Evolutionary conservation across 148 eudicot genomes (phyloP), one percentile per base, ranked within the genome.

Genomic region (Chenopodium album): DNA sequence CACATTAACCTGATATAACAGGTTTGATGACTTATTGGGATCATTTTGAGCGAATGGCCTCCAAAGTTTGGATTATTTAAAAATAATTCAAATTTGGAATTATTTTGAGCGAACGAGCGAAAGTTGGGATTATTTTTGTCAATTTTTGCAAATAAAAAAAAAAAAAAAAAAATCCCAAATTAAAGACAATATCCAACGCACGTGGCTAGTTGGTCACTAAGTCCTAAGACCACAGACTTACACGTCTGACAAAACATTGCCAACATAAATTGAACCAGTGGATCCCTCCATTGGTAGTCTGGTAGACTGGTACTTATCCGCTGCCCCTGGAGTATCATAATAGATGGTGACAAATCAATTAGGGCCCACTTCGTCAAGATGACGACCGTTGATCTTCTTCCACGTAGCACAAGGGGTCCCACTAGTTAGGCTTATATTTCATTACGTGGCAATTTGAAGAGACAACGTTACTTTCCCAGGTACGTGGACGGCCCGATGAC

Each of bases 401-500:
- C 81, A 79, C 81, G 81, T 71, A 37, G 62, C 22, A 22, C 31
- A 0, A 50, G 41, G 19, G 67, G 34, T 6, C 64, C 67, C 22
- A 52, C 28, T 2, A 0, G 16, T 77, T 12, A 23, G 70, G n/a
- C 14, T 48, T 48, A 17, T 29, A 2, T 31, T 67, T 32, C 28
- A 17, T 71, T 56, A 22, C 76, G 82, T 79, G 76, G 66, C 41
- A 10, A 32, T 17, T 52, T 31, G 14, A 10, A 68, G 74, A 7
- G 66, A 78, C 81, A 78, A 78, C 0, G 75, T 79, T 9, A 31
- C 75, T 79, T 79, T 79, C 77, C 77, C 34, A 74, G 10, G 63
- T 63, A 77, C 79, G 71, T 77, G 79, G 79, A 77, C 79, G 79
- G 71, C 29, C 37, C 32, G 79, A 77, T 77, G 14, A 64, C 3